phyloP scores from a whole-genome alignment of 495 filamentous ascomycete species.

The Endocarpon pusillum region DNA sequence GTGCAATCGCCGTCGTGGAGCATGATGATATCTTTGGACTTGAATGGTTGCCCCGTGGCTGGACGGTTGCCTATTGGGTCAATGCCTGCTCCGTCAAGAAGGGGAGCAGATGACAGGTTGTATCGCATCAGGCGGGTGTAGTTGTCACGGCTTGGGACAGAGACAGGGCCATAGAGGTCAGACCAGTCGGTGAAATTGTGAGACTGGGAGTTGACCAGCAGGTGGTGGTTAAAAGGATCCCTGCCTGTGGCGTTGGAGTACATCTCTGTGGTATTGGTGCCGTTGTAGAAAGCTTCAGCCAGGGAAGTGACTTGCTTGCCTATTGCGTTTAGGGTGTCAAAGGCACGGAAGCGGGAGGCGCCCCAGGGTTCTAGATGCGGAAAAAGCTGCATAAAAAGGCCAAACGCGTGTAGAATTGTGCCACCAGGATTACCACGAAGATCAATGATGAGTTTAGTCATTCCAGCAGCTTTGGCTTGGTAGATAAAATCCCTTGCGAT shows the following conservation, averaged over 20 bases:
- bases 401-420: neutral
- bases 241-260: neutral
- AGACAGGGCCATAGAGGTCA: neutral
- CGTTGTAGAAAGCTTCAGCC: neutral
- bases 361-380: neutral
- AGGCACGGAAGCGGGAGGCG: neutral
- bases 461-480: conserved; percentile 17
- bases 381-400: neutral
- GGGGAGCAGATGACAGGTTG: neutral
- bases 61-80: conserved; percentile 12
- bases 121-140: neutral
- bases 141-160: neutral
- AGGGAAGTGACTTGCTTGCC: neutral
- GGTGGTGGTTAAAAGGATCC: neutral
- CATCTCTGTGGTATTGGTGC: conserved; percentile 1
- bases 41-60: conserved; percentile 15
- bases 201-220: neutral
- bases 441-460: conserved; percentile 37
- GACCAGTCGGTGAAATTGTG: conserved; percentile 1
- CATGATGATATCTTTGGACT: conserved; percentile 26
- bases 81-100: conserved; percentile 5
- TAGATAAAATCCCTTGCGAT: neutral
- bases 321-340: neutral
- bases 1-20: conserved; percentile 32
- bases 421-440: conserved; percentile 10